A percentile compares a stretch with the other conserved stretches of the same genome.
Conservation (phyloP, 108 stramenopile species). For the Aurantiochytrium sp. region DNA sequence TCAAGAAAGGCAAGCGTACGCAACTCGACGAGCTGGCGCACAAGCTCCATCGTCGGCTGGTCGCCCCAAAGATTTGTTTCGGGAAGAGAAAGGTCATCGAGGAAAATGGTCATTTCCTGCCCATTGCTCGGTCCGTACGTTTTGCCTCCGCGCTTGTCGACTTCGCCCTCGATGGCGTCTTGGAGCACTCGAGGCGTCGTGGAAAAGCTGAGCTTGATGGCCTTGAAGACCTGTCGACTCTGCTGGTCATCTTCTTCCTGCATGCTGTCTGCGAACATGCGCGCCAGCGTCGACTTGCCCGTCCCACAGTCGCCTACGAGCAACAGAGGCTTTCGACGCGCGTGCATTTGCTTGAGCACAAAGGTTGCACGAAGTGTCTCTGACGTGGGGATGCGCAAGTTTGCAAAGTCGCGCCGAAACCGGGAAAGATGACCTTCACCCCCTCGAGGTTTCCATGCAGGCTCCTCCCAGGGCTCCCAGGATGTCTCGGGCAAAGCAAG, state of each 20-base stretch:
- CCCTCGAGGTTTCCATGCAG: conserved; percentile 27
- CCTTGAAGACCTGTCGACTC: conserved; percentile 19
- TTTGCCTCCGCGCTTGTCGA: conserved; percentile 61
- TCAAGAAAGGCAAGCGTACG: conserved; percentile 41
- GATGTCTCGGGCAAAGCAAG: conserved; percentile 5
- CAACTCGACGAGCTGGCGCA: conserved; percentile 41
- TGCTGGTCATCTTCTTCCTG: background rate
- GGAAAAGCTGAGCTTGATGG: conserved; percentile 39
- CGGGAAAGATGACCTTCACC: background rate
- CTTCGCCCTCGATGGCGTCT: conserved; percentile 39
- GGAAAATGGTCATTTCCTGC: conserved; percentile 47
- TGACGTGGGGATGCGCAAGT: conserved; percentile 41
- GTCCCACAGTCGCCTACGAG: conserved; percentile 51
- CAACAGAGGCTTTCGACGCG: conserved; percentile 25
- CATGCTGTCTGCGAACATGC: conserved; percentile 31
- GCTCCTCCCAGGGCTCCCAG: conserved; percentile 40
- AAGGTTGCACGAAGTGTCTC: conserved; percentile 32
- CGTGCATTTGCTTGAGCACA: conserved; percentile 39
- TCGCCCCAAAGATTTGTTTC: conserved; percentile 48
- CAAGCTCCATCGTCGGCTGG: conserved; percentile 52
- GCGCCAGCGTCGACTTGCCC: conserved; percentile 54
- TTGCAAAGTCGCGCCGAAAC: conserved; percentile 28
- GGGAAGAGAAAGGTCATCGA: conserved; percentile 49
- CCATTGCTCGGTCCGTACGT: conserved; percentile 41
- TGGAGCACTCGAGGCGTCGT: conserved; percentile 40